phyloP scores from a whole-genome alignment of 2,329 filamentous ascomycete genomes.

The Epicoccum nigrum region DNA sequence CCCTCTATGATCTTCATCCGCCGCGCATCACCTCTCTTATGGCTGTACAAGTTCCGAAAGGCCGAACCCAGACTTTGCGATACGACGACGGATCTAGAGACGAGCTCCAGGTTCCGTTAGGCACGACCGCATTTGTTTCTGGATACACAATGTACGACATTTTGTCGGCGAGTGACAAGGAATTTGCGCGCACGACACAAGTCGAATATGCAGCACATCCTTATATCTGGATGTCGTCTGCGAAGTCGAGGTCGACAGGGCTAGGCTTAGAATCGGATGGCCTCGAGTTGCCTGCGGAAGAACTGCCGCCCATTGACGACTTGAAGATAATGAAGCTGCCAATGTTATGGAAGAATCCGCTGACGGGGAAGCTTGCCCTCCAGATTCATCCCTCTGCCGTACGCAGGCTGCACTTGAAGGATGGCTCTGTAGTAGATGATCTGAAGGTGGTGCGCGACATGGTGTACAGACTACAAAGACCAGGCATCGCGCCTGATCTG shows the following conservation, averaged over 20 bases:
- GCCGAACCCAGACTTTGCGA: constrained; percentile 64
- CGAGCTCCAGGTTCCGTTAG: constrained; percentile 70
- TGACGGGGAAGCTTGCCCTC: constrained; percentile 70
- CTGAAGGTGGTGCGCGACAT: constrained; percentile 68
- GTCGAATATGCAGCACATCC: constrained; percentile 80
- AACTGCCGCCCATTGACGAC: constrained; percentile 69
- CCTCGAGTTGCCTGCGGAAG: constrained; percentile 63
- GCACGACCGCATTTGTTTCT: constrained; percentile 77
- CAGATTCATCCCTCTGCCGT: constrained; percentile 78
- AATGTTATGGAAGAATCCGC: constrained; percentile 78
- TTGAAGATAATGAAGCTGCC: constrained; percentile 73
- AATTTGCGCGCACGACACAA: constrained; percentile 68
- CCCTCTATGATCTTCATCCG: constrained; percentile 75
- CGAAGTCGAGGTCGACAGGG: constrained; percentile 70
- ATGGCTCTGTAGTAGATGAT: constrained; percentile 73
- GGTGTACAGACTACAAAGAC: constrained; percentile 74
- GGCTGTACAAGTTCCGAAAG: constrained; percentile 73
- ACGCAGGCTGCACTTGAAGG: constrained; percentile 68
- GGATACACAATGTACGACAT: constrained; percentile 73
- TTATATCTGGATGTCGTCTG: constrained; percentile 80
- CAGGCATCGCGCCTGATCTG: constrained; percentile 69
- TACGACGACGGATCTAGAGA: constrained; percentile 76
- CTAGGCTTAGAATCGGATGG: constrained; percentile 73
- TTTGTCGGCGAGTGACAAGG: constrained; percentile 69
- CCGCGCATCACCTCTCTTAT: constrained; percentile 75